These are phyloP conservation scores for Epichloe typhina DNA, from an alignment of 2,329 filamentous ascomycete species.

Conservation along the genomic window DNA sequence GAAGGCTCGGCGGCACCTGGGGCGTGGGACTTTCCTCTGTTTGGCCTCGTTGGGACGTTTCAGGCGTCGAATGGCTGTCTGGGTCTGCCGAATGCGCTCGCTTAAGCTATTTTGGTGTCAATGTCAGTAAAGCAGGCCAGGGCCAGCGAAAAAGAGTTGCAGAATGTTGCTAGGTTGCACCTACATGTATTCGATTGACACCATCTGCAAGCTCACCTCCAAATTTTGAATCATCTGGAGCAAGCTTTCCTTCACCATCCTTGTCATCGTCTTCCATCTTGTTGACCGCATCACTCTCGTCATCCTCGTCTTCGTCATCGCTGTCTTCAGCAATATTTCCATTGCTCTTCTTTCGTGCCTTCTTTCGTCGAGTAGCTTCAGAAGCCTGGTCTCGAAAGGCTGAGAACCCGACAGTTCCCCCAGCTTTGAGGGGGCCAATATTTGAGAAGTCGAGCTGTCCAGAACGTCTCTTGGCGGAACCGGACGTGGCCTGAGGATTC, in stretches of 20 bases:
- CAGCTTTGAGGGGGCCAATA: slow-evolving; percentile 69
- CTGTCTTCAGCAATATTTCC: slow-evolving; percentile 60
- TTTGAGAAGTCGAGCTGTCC: slow-evolving; percentile 74
- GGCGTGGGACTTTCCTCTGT: slow-evolving; percentile 30
- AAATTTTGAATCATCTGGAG: slow-evolving; percentile 57
- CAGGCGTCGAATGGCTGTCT: slow-evolving; percentile 28
- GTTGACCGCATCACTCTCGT: slow-evolving; percentile 44
- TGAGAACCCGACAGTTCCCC: slow-evolving; percentile 83
- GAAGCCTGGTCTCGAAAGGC: slow-evolving; percentile 64
- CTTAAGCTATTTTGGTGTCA: slow-evolving; percentile 50
- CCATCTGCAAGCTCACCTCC: slow-evolving; percentile 68
- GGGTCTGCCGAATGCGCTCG: slow-evolving; percentile 65
- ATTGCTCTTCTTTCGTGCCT: slow-evolving; percentile 49
- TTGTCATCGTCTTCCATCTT: slow-evolving; percentile 57
- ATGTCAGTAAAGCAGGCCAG: slow-evolving; percentile 6
- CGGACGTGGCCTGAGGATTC: slow-evolving; percentile 45
- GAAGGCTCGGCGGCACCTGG: slow-evolving; percentile 5
- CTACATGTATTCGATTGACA: slow-evolving; percentile 68
- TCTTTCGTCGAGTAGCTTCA: slow-evolving; percentile 39
- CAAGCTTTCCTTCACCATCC: slow-evolving; percentile 44
- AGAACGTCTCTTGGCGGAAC: slow-evolving; percentile 63
- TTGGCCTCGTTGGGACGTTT: slow-evolving; percentile 23
- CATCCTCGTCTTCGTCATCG: slow-evolving; percentile 60
- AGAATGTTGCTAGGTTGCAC: slow-evolving; percentile 13
- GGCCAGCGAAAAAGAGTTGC: neutral